Conservation (phyloP, 768 basidiomycete species). For the Royoungia palumana region DNA sequence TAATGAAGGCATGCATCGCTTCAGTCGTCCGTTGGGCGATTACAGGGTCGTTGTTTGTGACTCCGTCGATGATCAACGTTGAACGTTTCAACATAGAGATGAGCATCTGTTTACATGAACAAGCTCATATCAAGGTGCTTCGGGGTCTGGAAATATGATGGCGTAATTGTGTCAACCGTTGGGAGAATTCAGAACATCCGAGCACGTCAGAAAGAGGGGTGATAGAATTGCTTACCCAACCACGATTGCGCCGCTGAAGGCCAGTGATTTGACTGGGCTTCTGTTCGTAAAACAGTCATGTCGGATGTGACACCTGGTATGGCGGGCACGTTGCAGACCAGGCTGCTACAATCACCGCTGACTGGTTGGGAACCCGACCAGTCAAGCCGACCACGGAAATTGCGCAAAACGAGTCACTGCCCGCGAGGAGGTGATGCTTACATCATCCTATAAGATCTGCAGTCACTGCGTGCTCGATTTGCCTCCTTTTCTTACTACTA, state of each 20-base stretch:
- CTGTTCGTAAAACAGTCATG: too few species aligned
- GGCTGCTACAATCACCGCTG: too few species aligned
- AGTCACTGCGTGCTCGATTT: constrained; percentile 19
- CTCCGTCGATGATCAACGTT: too few species aligned
- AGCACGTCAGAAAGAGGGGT: neutral
- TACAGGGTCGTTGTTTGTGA: neutral
- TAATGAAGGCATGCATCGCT: neutral
- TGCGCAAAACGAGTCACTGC: constrained; percentile 6
- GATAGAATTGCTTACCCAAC: constrained; percentile 2
- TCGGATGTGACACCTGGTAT: too few species aligned
- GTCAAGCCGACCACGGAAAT: too few species aligned
- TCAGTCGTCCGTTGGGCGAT: neutral
- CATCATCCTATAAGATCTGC: constrained; percentile 20
- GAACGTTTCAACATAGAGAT: too few species aligned
- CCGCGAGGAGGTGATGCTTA: constrained; percentile 25
- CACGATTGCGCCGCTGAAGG: neutral
- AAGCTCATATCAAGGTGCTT: too few species aligned
- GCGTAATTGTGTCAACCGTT: neutral
- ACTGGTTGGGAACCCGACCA: too few species aligned
- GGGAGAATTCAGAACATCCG: too few species aligned
- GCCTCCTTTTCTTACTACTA: constrained; percentile 23
- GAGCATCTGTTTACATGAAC: too few species aligned
- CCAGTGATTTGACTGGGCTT: neutral
- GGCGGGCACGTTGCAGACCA: too few species aligned
- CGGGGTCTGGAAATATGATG: too few species aligned